phyloP scores from a whole-genome alignment of 148 eudicot genomes.

The Vaccinium myrtillus region DNA sequence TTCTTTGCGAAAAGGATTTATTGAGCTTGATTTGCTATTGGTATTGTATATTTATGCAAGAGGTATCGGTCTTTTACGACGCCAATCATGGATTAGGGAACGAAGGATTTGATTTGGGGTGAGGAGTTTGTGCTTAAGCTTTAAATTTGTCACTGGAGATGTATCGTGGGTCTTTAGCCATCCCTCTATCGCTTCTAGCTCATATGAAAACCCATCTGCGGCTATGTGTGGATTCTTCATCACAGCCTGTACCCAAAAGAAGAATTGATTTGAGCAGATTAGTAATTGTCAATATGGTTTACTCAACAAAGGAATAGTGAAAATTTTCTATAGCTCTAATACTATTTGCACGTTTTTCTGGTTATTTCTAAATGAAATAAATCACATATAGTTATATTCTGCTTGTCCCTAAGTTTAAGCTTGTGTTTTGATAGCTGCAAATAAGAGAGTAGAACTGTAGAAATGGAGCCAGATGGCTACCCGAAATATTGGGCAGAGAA shows the following conservation, averaged over 20 bases:
- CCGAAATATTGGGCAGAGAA: conserved; percentile 73
- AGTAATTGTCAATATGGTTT: neutral
- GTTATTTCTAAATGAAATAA: neutral
- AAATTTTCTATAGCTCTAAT: neutral
- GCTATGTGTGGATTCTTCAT: conserved; percentile 85
- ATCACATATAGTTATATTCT: neutral
- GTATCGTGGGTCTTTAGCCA: conserved; percentile 57
- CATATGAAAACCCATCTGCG: conserved; percentile 84
- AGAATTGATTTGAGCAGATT: neutral
- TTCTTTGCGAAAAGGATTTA: neutral
- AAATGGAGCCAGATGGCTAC: conserved; percentile 23
- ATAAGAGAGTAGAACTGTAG: neutral
- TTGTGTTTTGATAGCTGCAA: neutral
- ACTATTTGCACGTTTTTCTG: neutral
- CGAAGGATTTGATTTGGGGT: conserved; percentile 66
- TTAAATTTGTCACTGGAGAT: conserved; percentile 65
- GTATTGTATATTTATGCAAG: neutral
- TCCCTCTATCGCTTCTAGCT: conserved; percentile 68
- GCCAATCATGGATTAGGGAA: conserved; percentile 66
- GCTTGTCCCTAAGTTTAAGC: neutral
- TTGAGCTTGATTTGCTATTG: neutral
- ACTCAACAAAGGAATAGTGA: neutral
- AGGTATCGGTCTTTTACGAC: conserved; percentile 19
- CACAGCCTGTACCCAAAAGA: conserved; percentile 46
- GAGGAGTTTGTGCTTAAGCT: conserved; percentile 52